A percentile compares a stretch with the other conserved stretches of the same genome.
Evolutionary conservation across 192 early-diverging fungal species (phyloP).

Genomic region (Funneliformis mosseae): DNA sequence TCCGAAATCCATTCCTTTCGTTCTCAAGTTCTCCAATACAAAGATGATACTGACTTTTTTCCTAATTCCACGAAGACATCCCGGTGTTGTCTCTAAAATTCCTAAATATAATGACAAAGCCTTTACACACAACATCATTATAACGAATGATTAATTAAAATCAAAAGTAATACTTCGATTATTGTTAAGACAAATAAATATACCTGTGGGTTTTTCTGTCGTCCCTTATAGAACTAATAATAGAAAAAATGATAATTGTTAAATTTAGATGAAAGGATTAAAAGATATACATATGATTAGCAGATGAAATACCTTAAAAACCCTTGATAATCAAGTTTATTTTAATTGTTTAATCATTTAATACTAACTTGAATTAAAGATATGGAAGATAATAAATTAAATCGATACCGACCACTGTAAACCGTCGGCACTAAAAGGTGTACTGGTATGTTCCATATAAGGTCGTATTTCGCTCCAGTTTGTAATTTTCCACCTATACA

Average conservation of each 20-base stretch:
- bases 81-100: slow-evolving; percentile 30
- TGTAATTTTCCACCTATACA: slow-evolving; percentile 30
- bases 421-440: slow-evolving; percentile 27
- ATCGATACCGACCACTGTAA: slow-evolving; percentile 19
- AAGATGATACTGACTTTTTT: slow-evolving; percentile 42
- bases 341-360: background rate
- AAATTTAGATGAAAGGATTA: background rate
- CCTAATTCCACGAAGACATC: slow-evolving; percentile 33
- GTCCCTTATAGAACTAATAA: slow-evolving; percentile 29
- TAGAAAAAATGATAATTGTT: background rate
- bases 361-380: background rate
- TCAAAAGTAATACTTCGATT: too few relatives aligned
- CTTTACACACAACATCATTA: background rate
- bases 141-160: background rate
- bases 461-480: slow-evolving; percentile 31
- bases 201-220: slow-evolving; percentile 31
- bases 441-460: slow-evolving; percentile 27
- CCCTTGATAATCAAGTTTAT: background rate
- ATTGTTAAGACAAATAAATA: too few relatives aligned
- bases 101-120: slow-evolving; percentile 38
- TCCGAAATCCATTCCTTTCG: slow-evolving; percentile 34
- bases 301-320: slow-evolving; percentile 16
- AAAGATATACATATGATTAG: too few relatives aligned
- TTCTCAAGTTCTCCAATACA: slow-evolving; percentile 37
- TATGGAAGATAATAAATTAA: background rate